Evolutionary conservation across 2,329 filamentous ascomycete genomes (phyloP), one percentile per base, ranked within the genome.

Genomic region (Truncatella angustata): DNA sequence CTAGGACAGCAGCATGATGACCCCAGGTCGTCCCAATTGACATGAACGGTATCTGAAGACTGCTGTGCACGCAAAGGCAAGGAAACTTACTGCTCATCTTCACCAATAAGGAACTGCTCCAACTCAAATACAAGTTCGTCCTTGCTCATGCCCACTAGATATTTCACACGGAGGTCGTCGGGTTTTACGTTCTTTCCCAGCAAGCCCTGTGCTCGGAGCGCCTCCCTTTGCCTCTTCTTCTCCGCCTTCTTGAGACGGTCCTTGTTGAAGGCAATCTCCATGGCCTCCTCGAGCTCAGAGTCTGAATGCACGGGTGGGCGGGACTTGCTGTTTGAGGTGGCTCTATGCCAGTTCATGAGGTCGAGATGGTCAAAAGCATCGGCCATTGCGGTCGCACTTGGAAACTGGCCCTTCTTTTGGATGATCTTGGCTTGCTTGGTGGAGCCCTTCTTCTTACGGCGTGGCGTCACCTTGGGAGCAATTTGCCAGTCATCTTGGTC

Each of bases 311-410:
- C 73, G 50, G 85, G 73, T 12, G 74, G 76, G 56, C 81, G 80
- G 12, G 43, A 39, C 78, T 76, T 39, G 82, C 84, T 67, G 51
- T 77, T 80, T 5, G 91, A 67, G 49, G 84, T 90, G 1, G 86
- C 84, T 23, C 85, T 79, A 14, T 88, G 81, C 71, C 88, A 90
- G 62, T 96, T 90, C 86, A 94, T 93, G 40, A 95, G 75, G 63
- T 96, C 91, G 57, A 96, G 86, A 7, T 84, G 88, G 54, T 87
- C 84, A 55, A 84, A 81, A 2, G 70, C 71, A 52, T 85, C 68
- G 9, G 72, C 70, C 57, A 75, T 67, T 30, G 68, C 62, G 20
- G 68, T 67, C 26, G 75, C 74, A 52, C 66, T 74, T 6, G 70
- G 68, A 49, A 69, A 72, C 43, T 66, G 61, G 11, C 67, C 68